Evolutionary conservation across 768 basidiomycete species (phyloP), one percentile per base, ranked within the genome.

Genomic region (Tulasnella sp.): DNA sequence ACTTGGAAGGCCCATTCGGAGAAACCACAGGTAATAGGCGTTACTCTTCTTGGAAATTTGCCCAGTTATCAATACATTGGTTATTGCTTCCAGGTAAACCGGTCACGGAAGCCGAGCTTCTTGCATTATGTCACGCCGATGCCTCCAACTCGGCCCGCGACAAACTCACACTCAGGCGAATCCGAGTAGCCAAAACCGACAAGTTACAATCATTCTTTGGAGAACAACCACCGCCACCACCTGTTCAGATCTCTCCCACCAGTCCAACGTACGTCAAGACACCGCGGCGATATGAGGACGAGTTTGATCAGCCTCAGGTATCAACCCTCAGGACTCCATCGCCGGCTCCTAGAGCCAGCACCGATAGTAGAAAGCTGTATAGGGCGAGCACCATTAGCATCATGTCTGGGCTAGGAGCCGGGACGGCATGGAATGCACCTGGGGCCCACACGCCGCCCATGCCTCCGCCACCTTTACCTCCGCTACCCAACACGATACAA

Each of bases 311-410:
- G 44, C 24, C 10, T 29, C n/a, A 34, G 8, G 1, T 34, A 1
- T 31, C 19, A 49, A 30, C 41, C 60, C 52, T 54, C 57, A 45
- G 51, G 25, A 12, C 49, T 55, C 19, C 57, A 56, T 60, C 59
- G 49, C 60, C 60, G 5, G n/a, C 49, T 25, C 11, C 56, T 15
- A 15, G 56, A 49, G 27, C 56, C 4, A 50, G 49, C 41, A 24
- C 48, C 46, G 46, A 62, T 44, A 66, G 63, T 30, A 80, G 80
- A 67, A 81, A 80, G 63, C 80, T 84, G 65, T 93, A 96, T 65
- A 86, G 96, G 21, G 96, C 96, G 0, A 94, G 92, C 66, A 88
- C 91, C 0, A 82, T 97, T 68, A 94, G 92, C 70, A 81, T 99
- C 62, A 83, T 99, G 68, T 92, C 88, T 54, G 92, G 91, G 0